Conservation (phyloP, 257 asterid genomes). For the Penstemon davidsonii region DNA sequence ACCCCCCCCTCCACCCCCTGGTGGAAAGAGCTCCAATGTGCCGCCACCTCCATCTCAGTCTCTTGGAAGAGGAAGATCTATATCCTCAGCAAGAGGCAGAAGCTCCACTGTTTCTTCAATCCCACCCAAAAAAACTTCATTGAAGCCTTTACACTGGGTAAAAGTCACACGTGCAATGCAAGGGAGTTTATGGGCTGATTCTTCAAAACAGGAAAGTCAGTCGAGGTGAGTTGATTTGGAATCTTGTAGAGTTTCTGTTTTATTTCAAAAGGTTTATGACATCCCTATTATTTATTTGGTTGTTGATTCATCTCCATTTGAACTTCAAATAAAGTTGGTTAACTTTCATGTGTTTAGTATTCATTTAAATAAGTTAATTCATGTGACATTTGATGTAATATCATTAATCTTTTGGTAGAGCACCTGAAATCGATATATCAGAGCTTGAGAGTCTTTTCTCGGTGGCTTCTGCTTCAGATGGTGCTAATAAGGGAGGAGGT, state of each 20-base stretch:
- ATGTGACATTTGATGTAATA: constrained; percentile 35
- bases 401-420: constrained; percentile 47
- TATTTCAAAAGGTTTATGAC: constrained; percentile 23
- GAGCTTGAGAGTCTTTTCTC: constrained; percentile 99
- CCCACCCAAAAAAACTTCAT: constrained; percentile 80
- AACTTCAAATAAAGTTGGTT: constrained; percentile 12
- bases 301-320: not conserved
- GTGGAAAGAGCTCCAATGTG: constrained; percentile 41
- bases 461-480: constrained; percentile 87
- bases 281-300: constrained; percentile 1
- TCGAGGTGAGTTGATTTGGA: constrained; percentile 60
- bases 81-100: constrained; percentile 57
- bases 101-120: constrained; percentile 59
- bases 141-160: constrained; percentile 96
- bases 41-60: constrained; percentile 63
- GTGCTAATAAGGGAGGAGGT: constrained; percentile 64
- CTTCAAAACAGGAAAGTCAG: constrained; percentile 70
- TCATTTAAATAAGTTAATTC: constrained; percentile 6
- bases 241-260: constrained; percentile 7
- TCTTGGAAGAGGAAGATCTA: constrained; percentile 69
- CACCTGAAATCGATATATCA: constrained; percentile 93
- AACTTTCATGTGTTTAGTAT: constrained; percentile 13
- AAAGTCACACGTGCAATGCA: constrained; percentile 96
- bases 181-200: constrained; percentile 98
- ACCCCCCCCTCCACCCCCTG: constrained; percentile 58